Evolutionary conservation across 2,329 filamentous ascomycete species (phyloP).

Genomic region (Cercospora sp.): DNA sequence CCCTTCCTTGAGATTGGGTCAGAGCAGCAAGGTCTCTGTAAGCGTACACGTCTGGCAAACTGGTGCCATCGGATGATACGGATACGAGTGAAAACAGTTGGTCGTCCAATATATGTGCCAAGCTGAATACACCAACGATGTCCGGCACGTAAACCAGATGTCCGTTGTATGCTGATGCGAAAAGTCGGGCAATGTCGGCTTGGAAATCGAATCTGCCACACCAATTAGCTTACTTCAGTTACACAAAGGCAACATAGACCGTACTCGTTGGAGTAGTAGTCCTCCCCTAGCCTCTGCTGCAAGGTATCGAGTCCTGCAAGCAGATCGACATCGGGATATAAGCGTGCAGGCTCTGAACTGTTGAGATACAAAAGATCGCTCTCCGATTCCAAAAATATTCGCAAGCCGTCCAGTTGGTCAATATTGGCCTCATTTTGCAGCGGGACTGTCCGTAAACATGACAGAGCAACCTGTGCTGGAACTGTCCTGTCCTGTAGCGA

Average conservation of each 20-base stretch:
- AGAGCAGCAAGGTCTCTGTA: constrained; percentile 32
- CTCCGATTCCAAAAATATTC: constrained; percentile 39
- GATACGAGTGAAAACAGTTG: constrained; percentile 15
- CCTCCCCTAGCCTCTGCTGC: constrained; percentile 34
- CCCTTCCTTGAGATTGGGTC: background rate
- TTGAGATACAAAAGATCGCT: constrained; percentile 44
- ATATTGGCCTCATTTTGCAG: constrained; percentile 10
- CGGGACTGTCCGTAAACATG: constrained; percentile 13
- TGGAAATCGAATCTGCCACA: constrained; percentile 39
- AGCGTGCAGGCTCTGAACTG: constrained; percentile 38
- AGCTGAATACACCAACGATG: constrained; percentile 42
- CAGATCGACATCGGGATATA: constrained; percentile 43
- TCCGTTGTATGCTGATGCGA: constrained; percentile 44
- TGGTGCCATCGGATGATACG: constrained; percentile 40
- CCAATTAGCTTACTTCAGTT: background rate
- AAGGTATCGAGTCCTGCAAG: constrained; percentile 41
- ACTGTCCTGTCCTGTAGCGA: background rate
- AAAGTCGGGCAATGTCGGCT: constrained; percentile 38
- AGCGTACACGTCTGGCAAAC: constrained; percentile 41
- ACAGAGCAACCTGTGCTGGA: constrained; percentile 1
- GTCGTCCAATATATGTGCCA: constrained; percentile 26
- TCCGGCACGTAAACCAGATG: constrained; percentile 43
- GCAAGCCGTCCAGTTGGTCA: constrained; percentile 10
- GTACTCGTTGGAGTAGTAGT: constrained; percentile 42
- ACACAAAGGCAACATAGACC: background rate